Percentiles rank a stretch among this genome's conserved stretches.
Evolutionary conservation across 2,329 filamentous ascomycete species (phyloP).

Genomic region (Trichoderma aggressivum): DNA sequence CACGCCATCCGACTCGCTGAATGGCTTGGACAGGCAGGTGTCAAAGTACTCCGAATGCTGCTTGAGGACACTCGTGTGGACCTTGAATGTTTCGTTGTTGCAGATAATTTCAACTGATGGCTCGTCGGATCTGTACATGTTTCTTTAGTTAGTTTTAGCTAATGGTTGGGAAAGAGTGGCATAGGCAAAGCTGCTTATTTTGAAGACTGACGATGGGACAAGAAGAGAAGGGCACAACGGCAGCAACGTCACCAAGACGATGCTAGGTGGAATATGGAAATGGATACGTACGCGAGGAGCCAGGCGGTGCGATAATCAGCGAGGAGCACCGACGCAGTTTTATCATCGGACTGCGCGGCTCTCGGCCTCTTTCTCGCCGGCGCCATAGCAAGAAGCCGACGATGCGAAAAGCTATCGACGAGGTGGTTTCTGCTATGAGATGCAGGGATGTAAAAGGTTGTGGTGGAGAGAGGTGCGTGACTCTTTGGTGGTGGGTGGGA

Average conservation of each 20-base stretch:
- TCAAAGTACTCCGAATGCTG: slow-evolving; percentile 36
- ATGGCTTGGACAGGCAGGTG: slow-evolving; percentile 28
- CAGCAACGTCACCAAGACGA: background rate
- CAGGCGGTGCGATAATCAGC: slow-evolving; percentile 34
- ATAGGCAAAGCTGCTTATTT: background rate
- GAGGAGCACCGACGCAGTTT: slow-evolving; percentile 26
- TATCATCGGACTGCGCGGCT: slow-evolving; percentile 19
- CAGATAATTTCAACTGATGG: slow-evolving; percentile 30
- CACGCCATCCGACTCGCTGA: slow-evolving; percentile 28
- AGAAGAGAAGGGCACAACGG: background rate
- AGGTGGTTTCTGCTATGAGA: background rate
- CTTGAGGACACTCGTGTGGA: slow-evolving; percentile 31
- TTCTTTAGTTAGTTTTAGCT: background rate
- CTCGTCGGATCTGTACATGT: slow-evolving; percentile 27
- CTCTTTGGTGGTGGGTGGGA: background rate
- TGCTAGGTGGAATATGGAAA: background rate
- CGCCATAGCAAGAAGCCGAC: slow-evolving; percentile 22
- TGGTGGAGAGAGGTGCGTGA: background rate
- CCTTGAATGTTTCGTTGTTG: slow-evolving; percentile 30
- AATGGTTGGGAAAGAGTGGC: background rate
- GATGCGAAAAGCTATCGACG: background rate
- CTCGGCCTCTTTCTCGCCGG: slow-evolving; percentile 27
- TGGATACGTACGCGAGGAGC: slow-evolving; percentile 32
- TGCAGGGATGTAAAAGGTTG: background rate
- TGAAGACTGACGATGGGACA: background rate